phyloP scores from a whole-genome alignment of 768 basidiomycete genomes.

The Hericium alpestre region DNA sequence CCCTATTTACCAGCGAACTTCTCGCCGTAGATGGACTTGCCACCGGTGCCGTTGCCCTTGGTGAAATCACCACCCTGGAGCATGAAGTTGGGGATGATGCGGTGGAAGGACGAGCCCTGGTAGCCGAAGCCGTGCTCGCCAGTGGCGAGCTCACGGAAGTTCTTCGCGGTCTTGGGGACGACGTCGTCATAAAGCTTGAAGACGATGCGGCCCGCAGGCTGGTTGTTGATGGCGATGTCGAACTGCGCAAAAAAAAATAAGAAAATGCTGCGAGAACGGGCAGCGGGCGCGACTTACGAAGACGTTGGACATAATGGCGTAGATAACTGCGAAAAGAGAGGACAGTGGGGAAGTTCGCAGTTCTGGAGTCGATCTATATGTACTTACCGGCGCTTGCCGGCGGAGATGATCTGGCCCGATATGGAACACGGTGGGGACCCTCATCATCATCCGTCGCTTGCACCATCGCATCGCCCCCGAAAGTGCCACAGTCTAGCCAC shows the following conservation, averaged over 20 bases:
- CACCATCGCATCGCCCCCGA: neutral
- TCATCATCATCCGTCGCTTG: neutral
- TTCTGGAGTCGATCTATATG: neutral
- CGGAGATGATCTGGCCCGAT: constrained; percentile 1
- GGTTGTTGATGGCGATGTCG: constrained; percentile 48
- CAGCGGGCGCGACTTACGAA: constrained; percentile 9
- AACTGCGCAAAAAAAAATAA: constrained; percentile 31
- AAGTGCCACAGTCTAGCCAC: neutral
- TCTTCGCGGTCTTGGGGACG: constrained; percentile 71
- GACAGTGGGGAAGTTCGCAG: neutral
- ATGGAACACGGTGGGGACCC: neutral
- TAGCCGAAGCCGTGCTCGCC: constrained; percentile 66
- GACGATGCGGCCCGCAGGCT: constrained; percentile 58
- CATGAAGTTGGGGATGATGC: constrained; percentile 34
- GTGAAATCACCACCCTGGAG: constrained; percentile 32
- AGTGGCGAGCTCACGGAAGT: constrained; percentile 74
- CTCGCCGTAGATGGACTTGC: constrained; percentile 28
- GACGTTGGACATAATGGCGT: constrained; percentile 16
- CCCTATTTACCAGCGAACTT: constrained; percentile 21
- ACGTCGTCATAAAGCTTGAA: constrained; percentile 78
- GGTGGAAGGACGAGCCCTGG: constrained; percentile 56
- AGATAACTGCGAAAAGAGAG: neutral
- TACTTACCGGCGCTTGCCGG: neutral
- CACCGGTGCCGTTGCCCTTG: constrained; percentile 25
- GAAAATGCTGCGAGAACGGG: neutral